Conservation (phyloP, 2,329 filamentous ascomycete species). For the Neofusicoccum umdonicola region DNA sequence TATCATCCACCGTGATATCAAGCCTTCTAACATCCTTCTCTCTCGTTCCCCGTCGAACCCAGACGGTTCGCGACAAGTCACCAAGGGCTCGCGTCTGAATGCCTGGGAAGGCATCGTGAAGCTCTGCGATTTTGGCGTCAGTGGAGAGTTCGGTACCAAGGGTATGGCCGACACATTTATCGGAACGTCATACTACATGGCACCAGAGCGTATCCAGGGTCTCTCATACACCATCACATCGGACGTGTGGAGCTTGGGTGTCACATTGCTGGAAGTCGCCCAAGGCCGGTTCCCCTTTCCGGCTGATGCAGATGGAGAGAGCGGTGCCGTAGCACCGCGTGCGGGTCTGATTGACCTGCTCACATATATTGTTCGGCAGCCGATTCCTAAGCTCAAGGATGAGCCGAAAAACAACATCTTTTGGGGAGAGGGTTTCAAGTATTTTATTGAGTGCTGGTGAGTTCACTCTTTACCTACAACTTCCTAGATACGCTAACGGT, state of each 20-base stretch:
- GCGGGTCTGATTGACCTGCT: conserved; percentile 92
- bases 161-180: conserved; percentile 99
- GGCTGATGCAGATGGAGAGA: conserved; percentile 57
- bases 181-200: conserved; percentile 99
- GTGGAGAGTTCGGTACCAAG: conserved; percentile 96
- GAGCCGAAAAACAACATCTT: conserved; percentile 85
- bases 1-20: conserved; percentile 99
- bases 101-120: conserved; percentile 78
- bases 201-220: conserved; percentile 93
- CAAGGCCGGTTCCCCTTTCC: conserved; percentile 98
- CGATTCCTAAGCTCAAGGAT: conserved; percentile 92
- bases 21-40: conserved; percentile 93
- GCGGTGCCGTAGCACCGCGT: conserved; percentile 88
- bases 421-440: conserved; percentile 98
- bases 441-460: conserved; percentile 99
- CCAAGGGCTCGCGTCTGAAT: conserved; percentile 6
- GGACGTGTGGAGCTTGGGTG: conserved; percentile 96
- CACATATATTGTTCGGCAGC: conserved; percentile 95
- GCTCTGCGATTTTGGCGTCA: conserved; percentile 97
- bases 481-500: background rate
- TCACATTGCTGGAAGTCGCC: conserved; percentile 97
- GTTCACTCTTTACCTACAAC: conserved; percentile 39
- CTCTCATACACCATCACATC: conserved; percentile 98
- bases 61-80: background rate
- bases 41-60: conserved; percentile 55